phyloP scores from a whole-genome alignment of 2,329 filamentous ascomycete species.

The Didymella glomerata region DNA sequence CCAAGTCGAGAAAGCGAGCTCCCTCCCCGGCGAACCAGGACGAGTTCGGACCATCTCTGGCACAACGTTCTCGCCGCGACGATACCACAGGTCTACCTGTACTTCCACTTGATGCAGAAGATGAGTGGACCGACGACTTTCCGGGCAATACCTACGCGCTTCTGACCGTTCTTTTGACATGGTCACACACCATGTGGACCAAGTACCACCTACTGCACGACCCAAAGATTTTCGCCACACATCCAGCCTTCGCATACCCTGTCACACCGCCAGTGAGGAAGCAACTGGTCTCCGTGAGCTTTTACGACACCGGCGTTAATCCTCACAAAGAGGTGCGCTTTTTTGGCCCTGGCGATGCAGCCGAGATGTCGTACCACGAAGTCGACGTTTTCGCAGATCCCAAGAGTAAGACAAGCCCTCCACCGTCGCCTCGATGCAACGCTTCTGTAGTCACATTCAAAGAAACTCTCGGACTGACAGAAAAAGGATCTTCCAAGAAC shows the following conservation, averaged over 20 bases:
- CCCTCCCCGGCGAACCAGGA: slow-evolving; percentile 1
- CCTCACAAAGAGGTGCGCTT: slow-evolving; percentile 32
- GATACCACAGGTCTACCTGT: slow-evolving; percentile 18
- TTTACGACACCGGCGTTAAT: slow-evolving; percentile 31
- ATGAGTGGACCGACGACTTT: slow-evolving; percentile 18
- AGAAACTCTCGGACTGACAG: slow-evolving; percentile 1
- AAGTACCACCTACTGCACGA: slow-evolving; percentile 21
- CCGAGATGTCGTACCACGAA: slow-evolving; percentile 29
- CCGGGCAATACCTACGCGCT: slow-evolving; percentile 30
- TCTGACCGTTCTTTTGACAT: slow-evolving; percentile 28
- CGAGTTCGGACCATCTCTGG: neutral
- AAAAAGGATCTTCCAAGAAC: neutral
- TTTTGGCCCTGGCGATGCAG: slow-evolving; percentile 30
- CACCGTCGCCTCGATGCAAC: neutral
- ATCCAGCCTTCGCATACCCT: slow-evolving; percentile 30
- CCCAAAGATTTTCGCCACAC: slow-evolving; percentile 22
- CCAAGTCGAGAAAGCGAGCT: slow-evolving; percentile 18
- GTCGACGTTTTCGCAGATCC: slow-evolving; percentile 32
- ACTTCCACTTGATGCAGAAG: slow-evolving; percentile 12
- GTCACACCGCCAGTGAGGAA: slow-evolving; percentile 23
- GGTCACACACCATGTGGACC: slow-evolving; percentile 29
- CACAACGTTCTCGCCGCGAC: slow-evolving; percentile 7
- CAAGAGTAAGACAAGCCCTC: neutral
- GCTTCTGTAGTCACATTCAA: slow-evolving; percentile 3
- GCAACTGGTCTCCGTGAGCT: slow-evolving; percentile 28